phyloP scores from a whole-genome alignment of 78 protist species.

The Dictyostelium intermedium region DNA sequence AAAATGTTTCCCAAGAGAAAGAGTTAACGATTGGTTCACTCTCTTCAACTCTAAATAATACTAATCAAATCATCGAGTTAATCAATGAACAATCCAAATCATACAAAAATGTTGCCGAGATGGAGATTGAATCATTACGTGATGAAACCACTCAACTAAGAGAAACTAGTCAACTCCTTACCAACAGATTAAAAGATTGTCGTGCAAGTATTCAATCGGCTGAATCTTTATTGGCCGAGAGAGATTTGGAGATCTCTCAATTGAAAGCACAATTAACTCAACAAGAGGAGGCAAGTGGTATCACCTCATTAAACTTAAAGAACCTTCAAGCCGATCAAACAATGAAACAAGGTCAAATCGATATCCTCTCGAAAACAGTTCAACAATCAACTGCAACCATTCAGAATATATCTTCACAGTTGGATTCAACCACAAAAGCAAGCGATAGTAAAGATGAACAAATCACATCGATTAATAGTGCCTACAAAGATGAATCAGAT shows the following conservation, averaged over 20 bases:
- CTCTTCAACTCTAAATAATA: slow-evolving; percentile 8
- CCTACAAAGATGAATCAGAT: slow-evolving; percentile 31
- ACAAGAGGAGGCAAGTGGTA: not conserved
- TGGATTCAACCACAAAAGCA: not conserved
- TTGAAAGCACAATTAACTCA: not conserved
- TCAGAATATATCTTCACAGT: slow-evolving; percentile 13
- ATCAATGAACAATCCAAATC: slow-evolving; percentile 45
- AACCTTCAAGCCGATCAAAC: not conserved
- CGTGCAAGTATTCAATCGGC: not conserved
- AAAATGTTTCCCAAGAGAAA: not conserved
- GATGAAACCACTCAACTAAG: slow-evolving; percentile 10
- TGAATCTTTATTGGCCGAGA: not conserved
- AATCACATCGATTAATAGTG: slow-evolving; percentile 17
- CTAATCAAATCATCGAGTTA: slow-evolving; percentile 26
- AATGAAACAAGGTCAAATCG: slow-evolving; percentile 38
- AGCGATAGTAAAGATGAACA: slow-evolving; percentile 7
- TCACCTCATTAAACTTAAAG: not conserved
- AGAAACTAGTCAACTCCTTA: not conserved
- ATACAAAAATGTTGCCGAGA: slow-evolving; percentile 44
- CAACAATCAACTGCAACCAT: slow-evolving; percentile 18
- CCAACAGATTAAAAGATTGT: not conserved
- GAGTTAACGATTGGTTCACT: slow-evolving; percentile 26
- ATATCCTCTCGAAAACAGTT: slow-evolving; percentile 18
- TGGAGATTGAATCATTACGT: slow-evolving; percentile 50
- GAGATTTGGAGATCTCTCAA: not conserved